Percentiles rank a stretch among this genome's conserved stretches.
Evolutionary conservation across 164 flowering plant genomes (phyloP).

Genomic region (Protea cynaroides): DNA sequence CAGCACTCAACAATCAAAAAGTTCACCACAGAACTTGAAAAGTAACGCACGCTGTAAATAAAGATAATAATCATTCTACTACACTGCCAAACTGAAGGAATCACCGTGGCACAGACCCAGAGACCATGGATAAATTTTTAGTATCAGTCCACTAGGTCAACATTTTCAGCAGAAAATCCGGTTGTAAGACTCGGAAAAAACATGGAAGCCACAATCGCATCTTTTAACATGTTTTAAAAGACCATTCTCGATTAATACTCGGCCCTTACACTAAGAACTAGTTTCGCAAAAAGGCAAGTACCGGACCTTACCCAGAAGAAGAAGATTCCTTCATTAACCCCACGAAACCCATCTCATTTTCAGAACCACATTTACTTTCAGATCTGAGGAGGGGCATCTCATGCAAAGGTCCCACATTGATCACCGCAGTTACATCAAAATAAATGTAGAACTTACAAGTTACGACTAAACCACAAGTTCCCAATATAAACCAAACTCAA

Average conservation of each 20-base stretch:
- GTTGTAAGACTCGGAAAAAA: neutral
- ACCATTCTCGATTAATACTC: neutral
- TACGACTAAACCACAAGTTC: slow-evolving; percentile 3
- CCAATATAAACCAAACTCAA: slow-evolving; percentile 7
- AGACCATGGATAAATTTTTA: neutral
- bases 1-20: slow-evolving; percentile 8
- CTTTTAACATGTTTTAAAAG: slow-evolving; percentile 2
- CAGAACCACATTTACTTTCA: slow-evolving; percentile 27
- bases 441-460: neutral
- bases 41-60: neutral
- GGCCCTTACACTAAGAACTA: neutral
- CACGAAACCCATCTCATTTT: slow-evolving; percentile 14
- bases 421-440: slow-evolving; percentile 15
- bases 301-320: slow-evolving; percentile 21
- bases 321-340: slow-evolving; percentile 37
- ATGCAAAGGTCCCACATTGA: slow-evolving; percentile 43
- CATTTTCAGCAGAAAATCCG: slow-evolving; percentile 2
- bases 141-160: slow-evolving; percentile 1
- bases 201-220: neutral
- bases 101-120: slow-evolving; percentile 1
- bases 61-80: neutral
- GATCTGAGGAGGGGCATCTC: slow-evolving; percentile 35
- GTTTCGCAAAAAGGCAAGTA: slow-evolving; percentile 18
- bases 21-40: neutral
- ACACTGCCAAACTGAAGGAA: neutral